A percentile compares a stretch with the other conserved stretches of the same genome.
phyloP scores from a whole-genome alignment of 495 filamentous ascomycete genomes.

The Chaetomium fimeti region DNA sequence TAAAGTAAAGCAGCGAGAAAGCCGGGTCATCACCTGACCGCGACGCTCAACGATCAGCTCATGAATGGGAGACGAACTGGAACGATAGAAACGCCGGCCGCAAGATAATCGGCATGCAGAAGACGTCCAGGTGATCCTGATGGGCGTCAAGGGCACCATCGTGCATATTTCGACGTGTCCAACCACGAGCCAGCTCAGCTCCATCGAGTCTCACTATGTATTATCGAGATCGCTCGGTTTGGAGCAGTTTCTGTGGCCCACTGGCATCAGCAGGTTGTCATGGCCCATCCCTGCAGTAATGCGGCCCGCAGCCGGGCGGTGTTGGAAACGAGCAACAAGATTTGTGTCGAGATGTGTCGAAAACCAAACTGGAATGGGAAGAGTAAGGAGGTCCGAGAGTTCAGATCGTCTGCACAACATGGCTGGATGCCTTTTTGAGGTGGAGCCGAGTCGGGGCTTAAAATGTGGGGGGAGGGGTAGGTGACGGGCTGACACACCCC shows the following conservation, averaged over 20 bases:
- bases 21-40: background rate
- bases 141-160: background rate
- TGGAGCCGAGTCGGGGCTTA: background rate
- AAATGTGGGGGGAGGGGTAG: conserved; percentile 28
- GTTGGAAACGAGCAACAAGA: background rate
- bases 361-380: background rate
- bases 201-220: background rate
- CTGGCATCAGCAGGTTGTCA: background rate
- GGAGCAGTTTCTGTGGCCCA: background rate
- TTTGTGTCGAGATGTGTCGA: background rate
- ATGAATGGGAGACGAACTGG: background rate
- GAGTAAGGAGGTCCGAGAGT: background rate
- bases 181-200: background rate
- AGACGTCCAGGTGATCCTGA: background rate
- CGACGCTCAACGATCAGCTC: background rate
- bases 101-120: conserved; percentile 2
- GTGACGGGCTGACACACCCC: no score
- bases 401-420: background rate
- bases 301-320: background rate
- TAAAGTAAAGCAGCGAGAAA: no score
- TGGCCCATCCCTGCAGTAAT: background rate
- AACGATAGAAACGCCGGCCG: background rate
- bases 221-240: background rate
- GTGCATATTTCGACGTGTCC: background rate
- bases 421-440: background rate